Percentiles rank a stretch among this genome's conserved stretches.
Conservation (phyloP, 2,329 filamentous ascomycete species). For the Colletotrichum aenigma region DNA sequence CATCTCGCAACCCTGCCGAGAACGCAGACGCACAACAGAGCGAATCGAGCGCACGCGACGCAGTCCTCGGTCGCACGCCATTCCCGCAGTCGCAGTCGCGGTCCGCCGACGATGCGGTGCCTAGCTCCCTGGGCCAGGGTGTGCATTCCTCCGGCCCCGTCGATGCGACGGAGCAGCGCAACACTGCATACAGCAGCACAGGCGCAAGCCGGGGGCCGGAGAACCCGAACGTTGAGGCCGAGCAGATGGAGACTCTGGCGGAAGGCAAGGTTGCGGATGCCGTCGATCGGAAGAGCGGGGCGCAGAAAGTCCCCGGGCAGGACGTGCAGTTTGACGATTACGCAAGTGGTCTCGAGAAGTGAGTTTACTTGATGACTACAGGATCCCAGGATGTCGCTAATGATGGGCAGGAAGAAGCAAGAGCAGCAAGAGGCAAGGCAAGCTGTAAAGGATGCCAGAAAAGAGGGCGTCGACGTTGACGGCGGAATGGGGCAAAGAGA, state of each 20-base stretch:
- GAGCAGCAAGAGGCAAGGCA: slow-evolving; percentile 25
- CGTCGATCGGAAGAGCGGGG: slow-evolving; percentile 26
- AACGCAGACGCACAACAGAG: neutral
- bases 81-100: slow-evolving; percentile 1
- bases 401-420: slow-evolving; percentile 21
- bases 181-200: slow-evolving; percentile 5
- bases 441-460: slow-evolving; percentile 20
- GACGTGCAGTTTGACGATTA: slow-evolving; percentile 22
- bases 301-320: slow-evolving; percentile 23
- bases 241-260: slow-evolving; percentile 25
- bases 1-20: slow-evolving; percentile 1
- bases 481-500: slow-evolving; percentile 10
- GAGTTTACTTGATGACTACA: neutral
- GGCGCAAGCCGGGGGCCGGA: neutral
- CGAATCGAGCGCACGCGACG: slow-evolving; percentile 3
- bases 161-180: slow-evolving; percentile 20
- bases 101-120: slow-evolving; percentile 16
- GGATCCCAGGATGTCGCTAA: neutral
- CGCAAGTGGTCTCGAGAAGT: slow-evolving; percentile 24
- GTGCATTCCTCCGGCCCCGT: slow-evolving; percentile 22
- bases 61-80: slow-evolving; percentile 8
- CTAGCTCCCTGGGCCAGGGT: slow-evolving; percentile 22
- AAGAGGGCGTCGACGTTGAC: slow-evolving; percentile 22
- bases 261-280: slow-evolving; percentile 30
- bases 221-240: slow-evolving; percentile 27